Evolutionary conservation across 768 basidiomycete species (phyloP).

Genomic region (Lanmaoa pseudosensibilis): DNA sequence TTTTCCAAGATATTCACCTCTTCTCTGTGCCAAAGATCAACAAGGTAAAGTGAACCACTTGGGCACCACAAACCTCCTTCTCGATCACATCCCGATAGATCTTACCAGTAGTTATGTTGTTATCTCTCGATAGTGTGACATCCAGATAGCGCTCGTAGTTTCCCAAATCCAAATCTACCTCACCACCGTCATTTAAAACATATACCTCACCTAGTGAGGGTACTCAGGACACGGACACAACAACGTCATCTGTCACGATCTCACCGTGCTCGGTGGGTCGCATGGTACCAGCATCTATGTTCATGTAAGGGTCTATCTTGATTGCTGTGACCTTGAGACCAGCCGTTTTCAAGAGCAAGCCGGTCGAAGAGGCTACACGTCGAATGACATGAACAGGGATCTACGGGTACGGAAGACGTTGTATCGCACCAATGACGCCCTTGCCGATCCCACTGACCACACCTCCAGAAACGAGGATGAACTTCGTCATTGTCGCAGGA

Average conservation of each 20-base stretch:
- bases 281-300: conserved; percentile 99
- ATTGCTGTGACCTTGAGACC: conserved; percentile 98
- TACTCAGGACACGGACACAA: conserved; percentile 19
- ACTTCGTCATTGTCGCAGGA: conserved; percentile 74
- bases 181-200: conserved; percentile 96
- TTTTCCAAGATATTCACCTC: conserved; percentile 91
- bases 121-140: conserved; percentile 89
- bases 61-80: conserved; percentile 73
- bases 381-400: conserved; percentile 23
- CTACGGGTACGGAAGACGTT: conserved; percentile 15
- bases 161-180: conserved; percentile 96
- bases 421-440: conserved; percentile 89
- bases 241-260: conserved; percentile 25
- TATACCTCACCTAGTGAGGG: conserved; percentile 82
- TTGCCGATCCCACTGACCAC: conserved; percentile 99
- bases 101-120: conserved; percentile 99
- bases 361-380: conserved; percentile 87
- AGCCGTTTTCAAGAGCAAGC: conserved; percentile 89
- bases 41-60: background rate
- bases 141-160: conserved; percentile 99
- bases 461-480: conserved; percentile 94
- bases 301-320: conserved; percentile 99
- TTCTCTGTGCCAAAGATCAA: conserved; percentile 47
- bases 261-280: conserved; percentile 96
- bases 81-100: conserved; percentile 97